A percentile compares a stretch with the other conserved stretches of the same genome.
These are phyloP conservation scores for Scopulariopsis brevicaulis DNA, from an alignment of 2,329 filamentous ascomycete genomes.

Conservation along the genomic window DNA sequence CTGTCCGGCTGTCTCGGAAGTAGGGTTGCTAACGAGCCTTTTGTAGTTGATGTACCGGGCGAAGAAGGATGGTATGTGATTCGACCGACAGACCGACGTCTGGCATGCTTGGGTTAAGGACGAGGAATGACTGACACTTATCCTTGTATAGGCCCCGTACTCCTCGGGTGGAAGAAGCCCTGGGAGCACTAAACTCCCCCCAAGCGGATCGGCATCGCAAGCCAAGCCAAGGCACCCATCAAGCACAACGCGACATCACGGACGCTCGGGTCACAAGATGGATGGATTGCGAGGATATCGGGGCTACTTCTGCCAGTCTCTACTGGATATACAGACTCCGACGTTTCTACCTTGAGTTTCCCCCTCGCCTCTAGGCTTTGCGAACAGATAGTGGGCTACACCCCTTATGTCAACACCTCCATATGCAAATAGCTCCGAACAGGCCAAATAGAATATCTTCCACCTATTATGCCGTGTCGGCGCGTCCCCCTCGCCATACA, in stretches of 20 bases:
- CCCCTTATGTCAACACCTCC: constrained; percentile 57
- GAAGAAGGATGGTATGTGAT: constrained; percentile 71
- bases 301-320: not conserved
- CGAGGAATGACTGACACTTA: not conserved
- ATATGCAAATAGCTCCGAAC: constrained; percentile 57
- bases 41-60: constrained; percentile 87
- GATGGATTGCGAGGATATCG: not conserved
- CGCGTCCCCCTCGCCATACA: constrained; percentile 50
- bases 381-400: constrained; percentile 55
- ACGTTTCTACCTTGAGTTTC: not conserved
- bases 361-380: constrained; percentile 28
- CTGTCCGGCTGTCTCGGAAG: not conserved
- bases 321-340: not conserved
- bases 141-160: constrained; percentile 45
- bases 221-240: not conserved
- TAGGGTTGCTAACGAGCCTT: not conserved
- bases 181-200: constrained; percentile 70
- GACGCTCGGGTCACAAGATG: not conserved
- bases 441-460: constrained; percentile 64
- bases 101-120: constrained; percentile 7
- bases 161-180: constrained; percentile 90
- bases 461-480: constrained; percentile 57
- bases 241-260: not conserved
- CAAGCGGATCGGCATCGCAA: not conserved
- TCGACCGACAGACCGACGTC: not conserved